Base-by-base conservation (phyloP, 2,329 filamentous ascomycete genomes). In the Leptographium radiaticola region DNA sequence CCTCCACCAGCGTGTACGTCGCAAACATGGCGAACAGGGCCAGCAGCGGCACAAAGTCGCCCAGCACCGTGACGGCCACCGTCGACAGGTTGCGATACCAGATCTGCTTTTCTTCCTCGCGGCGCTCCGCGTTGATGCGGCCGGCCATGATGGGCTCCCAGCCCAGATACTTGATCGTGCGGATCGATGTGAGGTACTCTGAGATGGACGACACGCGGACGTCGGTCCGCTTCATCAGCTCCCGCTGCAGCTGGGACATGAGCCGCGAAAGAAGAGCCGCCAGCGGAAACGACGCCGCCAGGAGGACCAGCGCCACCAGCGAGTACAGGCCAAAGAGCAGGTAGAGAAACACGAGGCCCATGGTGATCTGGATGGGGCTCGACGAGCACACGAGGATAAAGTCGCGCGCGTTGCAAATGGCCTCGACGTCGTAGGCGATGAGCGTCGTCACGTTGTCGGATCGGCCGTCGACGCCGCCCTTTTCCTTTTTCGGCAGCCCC, bases 121-220 rank as follows among this genome's bases (percentile, higher is more conserved):
- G 62, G 2, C 79, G 73, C 12, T 75, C 70, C 6, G 70, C 65
- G 34, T 75, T 69, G 54, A 81, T 73, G 51, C 70, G 73, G n/a
- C 72, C 66, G 12, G 72, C 70, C 57, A 78, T 72, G 36, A 74
- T 70, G 18, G 71, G 69, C 60, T 81, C 78, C 79, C 78, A 81
- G 2, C 75, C 75, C 62, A 81, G 80, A 59, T 80, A 81, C 60
- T 81, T 81, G 64, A 81, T 73, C 16, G 75, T 75, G 12, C 75
- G 71, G 54, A 81, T 80, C 9, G 77, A 79, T 31, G 71, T 66
- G 31, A 81, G 68, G 58, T 80, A 81, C 59, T 81, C 78, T 1
- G 76, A 75, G 18, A 81, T 73, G 20, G 77, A 70, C 1, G 77
- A 79, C 53, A 81, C 75, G 31, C 79, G 74, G 16, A 70, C 68